A percentile compares a stretch with the other conserved stretches of the same genome.
Evolutionary conservation across 1,139 yeast genomes (phyloP).

Genomic region (Lodderomyces metapsilosis): DNA sequence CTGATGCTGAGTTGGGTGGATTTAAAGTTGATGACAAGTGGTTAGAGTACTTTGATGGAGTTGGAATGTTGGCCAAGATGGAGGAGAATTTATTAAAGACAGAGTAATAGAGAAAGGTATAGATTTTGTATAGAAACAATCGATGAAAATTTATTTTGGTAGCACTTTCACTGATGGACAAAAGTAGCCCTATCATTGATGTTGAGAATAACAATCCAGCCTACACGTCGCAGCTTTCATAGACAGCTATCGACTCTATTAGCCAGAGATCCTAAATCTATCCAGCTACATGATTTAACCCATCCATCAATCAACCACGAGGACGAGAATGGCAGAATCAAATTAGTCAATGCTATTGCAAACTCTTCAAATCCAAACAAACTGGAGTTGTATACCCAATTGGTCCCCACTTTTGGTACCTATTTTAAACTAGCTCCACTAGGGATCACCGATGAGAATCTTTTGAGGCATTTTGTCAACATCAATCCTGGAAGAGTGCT

Average conservation of each 20-base stretch:
- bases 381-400: slow-evolving; percentile 11
- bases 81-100: slow-evolving; percentile 29
- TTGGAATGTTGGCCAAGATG: slow-evolving; percentile 51
- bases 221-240: background rate
- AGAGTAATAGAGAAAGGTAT: background rate
- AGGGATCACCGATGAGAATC: slow-evolving; percentile 8
- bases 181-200: no score
- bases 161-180: background rate
- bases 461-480: slow-evolving; percentile 24
- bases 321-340: slow-evolving; percentile 11
- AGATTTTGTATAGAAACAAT: background rate
- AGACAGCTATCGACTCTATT: slow-evolving; percentile 16
- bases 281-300: slow-evolving; percentile 8
- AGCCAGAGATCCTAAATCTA: slow-evolving; percentile 15
- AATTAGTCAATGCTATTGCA: slow-evolving; percentile 12
- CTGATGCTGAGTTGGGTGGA: slow-evolving; percentile 43
- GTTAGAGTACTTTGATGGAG: slow-evolving; percentile 49
- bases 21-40: slow-evolving; percentile 44
- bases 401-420: slow-evolving; percentile 31
- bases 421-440: slow-evolving; percentile 19
- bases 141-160: no score
- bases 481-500: slow-evolving; percentile 44
- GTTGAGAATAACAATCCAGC: background rate
- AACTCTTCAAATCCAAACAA: slow-evolving; percentile 12
- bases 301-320: slow-evolving; percentile 10